Evolutionary conservation across 1,284 basidiomycete species (phyloP).

Genomic region (Tilletia indica): DNA sequence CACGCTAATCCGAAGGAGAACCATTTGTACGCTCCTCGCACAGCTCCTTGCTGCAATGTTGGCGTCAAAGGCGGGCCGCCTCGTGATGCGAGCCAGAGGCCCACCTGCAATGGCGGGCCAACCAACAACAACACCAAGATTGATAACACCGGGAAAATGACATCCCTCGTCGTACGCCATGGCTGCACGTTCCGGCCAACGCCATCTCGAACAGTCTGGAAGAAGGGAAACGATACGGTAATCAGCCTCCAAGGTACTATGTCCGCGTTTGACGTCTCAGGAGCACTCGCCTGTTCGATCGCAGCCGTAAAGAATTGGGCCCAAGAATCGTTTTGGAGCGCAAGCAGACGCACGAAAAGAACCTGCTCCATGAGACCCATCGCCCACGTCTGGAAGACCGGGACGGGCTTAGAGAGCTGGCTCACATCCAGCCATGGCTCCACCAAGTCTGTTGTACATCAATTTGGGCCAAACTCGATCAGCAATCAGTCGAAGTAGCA

Average conservation of each 20-base stretch:
- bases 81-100: not conserved
- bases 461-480: too few species aligned
- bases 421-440: constrained; percentile 19
- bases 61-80: constrained; percentile 8
- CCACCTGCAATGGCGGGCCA: constrained; percentile 8
- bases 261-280: too few species aligned
- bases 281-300: constrained; percentile 6
- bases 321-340: constrained; percentile 6
- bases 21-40: constrained; percentile 15
- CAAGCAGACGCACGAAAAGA: constrained; percentile 21
- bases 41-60: constrained; percentile 9
- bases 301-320: not conserved
- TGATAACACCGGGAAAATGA: not conserved
- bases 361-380: constrained; percentile 25
- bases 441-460: not conserved
- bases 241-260: too few species aligned
- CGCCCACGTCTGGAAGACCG: constrained; percentile 27
- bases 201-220: not conserved
- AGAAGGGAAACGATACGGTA: too few species aligned
- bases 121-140: not conserved
- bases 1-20: constrained; percentile 14
- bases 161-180: not conserved
- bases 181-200: constrained; percentile 5
- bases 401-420: constrained; percentile 12
- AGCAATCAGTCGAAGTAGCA: not conserved